Base-by-base conservation (phyloP, 305 asterid species). In the Fraxinus angustifolia region DNA sequence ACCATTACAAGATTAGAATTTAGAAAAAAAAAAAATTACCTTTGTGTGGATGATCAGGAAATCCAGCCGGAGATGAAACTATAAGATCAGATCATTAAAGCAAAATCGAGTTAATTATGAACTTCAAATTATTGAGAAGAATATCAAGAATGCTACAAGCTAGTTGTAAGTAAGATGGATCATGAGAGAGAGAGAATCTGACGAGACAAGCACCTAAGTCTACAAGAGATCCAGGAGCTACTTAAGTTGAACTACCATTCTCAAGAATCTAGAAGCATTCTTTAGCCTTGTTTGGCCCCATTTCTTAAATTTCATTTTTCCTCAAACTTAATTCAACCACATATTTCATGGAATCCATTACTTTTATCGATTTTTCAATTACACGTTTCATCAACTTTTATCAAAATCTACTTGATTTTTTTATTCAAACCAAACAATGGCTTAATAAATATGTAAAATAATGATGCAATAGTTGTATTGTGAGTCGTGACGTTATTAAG, bases 41-140 rank as follows among this genome's bases (percentile, higher is more conserved):
- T 90, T 98, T 87, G 87, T 95, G 98, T n/a, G 99, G 99, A 88
- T 93, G 99, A 68, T 95, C 99, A 16, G 98, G 99, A 82, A 95
- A 95, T 88, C 99, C 98, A 81, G 96, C 97, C 60, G 97, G 98
- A 6, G 97, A 91, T 50, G 96, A 78, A 87, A 95, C 99, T 95
- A 93, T 12, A 0, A 45, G 56, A 45, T 45, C 56, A 42, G 17
- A 45, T 12, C 56, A 45, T 12, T 45, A 45, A 12, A 12, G 56
- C 56, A 45, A 12, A 45, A 45, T 45, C 6, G 6, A 45, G 56
- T 45, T 12, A 45, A 45, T 11, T 2, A 12, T 42, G 56, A 12
- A 45, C 56, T 45, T 11, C 56, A 12, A 45, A 12, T 12, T 45
- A 45, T 45, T 45, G 17, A 45, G 56, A n/a, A 45, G 56, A 45